These are phyloP conservation scores for Zygotorulaspora danielsina DNA, from an alignment of 805 yeast genomes.

Conservation along the genomic window DNA sequence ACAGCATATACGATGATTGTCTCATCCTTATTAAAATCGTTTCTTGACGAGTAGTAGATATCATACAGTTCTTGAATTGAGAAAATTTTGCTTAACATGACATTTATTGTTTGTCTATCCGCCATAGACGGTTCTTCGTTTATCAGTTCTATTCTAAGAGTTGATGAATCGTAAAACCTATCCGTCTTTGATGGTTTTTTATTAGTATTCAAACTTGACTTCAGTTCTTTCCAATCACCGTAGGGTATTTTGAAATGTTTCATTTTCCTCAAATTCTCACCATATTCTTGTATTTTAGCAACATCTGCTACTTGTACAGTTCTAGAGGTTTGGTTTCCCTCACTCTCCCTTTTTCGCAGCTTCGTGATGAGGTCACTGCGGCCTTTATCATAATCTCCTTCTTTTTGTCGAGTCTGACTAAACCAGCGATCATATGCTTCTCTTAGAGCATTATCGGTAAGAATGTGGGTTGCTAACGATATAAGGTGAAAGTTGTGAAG, in stretches of 20 bases:
- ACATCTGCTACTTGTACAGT: slow-evolving; percentile 4
- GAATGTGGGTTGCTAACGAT: slow-evolving; percentile 27
- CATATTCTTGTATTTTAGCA: slow-evolving; percentile 22
- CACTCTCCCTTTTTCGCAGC: slow-evolving; percentile 6
- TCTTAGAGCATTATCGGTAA: slow-evolving; percentile 20
- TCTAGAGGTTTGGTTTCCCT: slow-evolving; percentile 1
- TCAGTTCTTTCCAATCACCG: slow-evolving; percentile 26
- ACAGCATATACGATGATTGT: slow-evolving; percentile 20
- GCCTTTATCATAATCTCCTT: slow-evolving; percentile 1
- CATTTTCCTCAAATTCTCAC: slow-evolving; percentile 26
- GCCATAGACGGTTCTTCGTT: slow-evolving; percentile 4
- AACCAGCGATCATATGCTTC: slow-evolving; percentile 27
- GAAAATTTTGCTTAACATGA: slow-evolving; percentile 3
- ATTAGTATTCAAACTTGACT: neutral
- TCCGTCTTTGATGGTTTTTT: slow-evolving; percentile 6
- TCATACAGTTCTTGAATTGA: slow-evolving; percentile 10
- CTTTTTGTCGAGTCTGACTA: neutral
- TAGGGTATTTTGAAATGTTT: slow-evolving; percentile 26
- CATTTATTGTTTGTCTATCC: slow-evolving; percentile 6
- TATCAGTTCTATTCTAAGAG: slow-evolving; percentile 19
- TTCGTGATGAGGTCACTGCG: slow-evolving; percentile 9
- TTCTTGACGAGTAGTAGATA: slow-evolving; percentile 22
- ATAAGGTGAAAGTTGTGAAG: slow-evolving; percentile 26
- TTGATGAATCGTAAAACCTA: slow-evolving; percentile 16
- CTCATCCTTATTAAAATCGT: slow-evolving; percentile 11